Conservation (phyloP, 371 early-diverging fungal species). For the Capillidium heterosporum region DNA sequence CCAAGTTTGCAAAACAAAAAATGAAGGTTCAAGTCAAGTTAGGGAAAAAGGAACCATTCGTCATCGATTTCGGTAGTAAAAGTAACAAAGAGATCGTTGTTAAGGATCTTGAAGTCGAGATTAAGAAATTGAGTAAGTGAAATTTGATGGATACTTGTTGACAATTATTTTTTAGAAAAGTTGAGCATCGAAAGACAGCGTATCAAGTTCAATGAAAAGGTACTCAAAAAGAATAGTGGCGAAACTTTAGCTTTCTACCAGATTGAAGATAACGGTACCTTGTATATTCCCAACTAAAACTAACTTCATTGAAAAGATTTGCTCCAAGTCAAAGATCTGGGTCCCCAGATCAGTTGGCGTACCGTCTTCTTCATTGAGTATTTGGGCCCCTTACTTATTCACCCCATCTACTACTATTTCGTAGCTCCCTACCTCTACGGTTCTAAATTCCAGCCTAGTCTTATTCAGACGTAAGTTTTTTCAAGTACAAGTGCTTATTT, state of each 20-base stretch:
- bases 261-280: not conserved
- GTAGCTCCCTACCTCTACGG: slow-evolving; percentile 41
- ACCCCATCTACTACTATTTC: slow-evolving; percentile 66
- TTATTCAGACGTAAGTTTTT: slow-evolving; percentile 32
- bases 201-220: not conserved
- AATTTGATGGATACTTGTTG: no score
- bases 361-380: slow-evolving; percentile 91
- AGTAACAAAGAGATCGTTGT: no score
- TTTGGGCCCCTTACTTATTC: slow-evolving; percentile 73
- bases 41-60: no score
- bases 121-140: no score
- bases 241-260: not conserved
- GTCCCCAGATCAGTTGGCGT: slow-evolving; percentile 88
- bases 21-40: no score
- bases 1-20: no score
- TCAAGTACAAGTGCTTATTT: not conserved
- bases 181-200: not conserved
- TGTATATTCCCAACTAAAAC: not conserved
- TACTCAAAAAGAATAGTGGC: not conserved
- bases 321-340: slow-evolving; percentile 49
- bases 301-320: slow-evolving; percentile 16
- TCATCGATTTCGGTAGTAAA: no score
- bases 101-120: no score
- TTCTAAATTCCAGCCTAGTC: slow-evolving; percentile 33
- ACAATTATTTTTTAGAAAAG: no score